Evolutionary conservation across 2,329 filamentous ascomycete genomes (phyloP).

Genomic region (Pseudogymnoascus sp.): DNA sequence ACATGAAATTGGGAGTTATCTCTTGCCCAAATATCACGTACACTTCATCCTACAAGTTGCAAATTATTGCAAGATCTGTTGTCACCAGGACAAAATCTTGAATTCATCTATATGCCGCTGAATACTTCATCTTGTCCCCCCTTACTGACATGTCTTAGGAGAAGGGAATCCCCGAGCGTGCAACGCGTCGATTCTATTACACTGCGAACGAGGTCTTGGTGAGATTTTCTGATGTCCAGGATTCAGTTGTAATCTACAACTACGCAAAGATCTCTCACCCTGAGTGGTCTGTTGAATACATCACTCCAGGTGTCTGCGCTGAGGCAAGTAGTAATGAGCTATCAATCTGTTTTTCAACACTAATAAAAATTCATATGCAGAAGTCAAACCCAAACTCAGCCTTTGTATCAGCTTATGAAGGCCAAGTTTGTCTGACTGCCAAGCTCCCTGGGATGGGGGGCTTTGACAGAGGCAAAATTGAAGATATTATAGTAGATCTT

Average conservation of each 20-base stretch:
- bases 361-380: slow-evolving; percentile 15
- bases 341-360: background rate
- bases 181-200: slow-evolving; percentile 11
- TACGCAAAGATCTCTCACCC: slow-evolving; percentile 17
- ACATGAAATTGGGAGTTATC: background rate
- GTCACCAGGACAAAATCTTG: background rate
- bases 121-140: background rate
- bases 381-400: slow-evolving; percentile 24
- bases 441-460: slow-evolving; percentile 25
- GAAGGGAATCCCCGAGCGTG: slow-evolving; percentile 8
- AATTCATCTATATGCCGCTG: background rate
- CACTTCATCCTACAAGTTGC: background rate
- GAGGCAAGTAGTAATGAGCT: slow-evolving; percentile 13
- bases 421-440: slow-evolving; percentile 46
- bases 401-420: slow-evolving; percentile 41
- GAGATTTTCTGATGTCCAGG: slow-evolving; percentile 18
- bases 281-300: slow-evolving; percentile 20
- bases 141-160: background rate
- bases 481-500: slow-evolving; percentile 34
- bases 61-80: background rate
- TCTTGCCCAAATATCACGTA: background rate
- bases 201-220: slow-evolving; percentile 17
- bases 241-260: slow-evolving; percentile 19
- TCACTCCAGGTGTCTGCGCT: slow-evolving; percentile 15
- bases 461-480: slow-evolving; percentile 25